Evolutionary conservation across 192 early-diverging fungal species (phyloP).

Genomic region (Rhizophlyctis rosea): DNA sequence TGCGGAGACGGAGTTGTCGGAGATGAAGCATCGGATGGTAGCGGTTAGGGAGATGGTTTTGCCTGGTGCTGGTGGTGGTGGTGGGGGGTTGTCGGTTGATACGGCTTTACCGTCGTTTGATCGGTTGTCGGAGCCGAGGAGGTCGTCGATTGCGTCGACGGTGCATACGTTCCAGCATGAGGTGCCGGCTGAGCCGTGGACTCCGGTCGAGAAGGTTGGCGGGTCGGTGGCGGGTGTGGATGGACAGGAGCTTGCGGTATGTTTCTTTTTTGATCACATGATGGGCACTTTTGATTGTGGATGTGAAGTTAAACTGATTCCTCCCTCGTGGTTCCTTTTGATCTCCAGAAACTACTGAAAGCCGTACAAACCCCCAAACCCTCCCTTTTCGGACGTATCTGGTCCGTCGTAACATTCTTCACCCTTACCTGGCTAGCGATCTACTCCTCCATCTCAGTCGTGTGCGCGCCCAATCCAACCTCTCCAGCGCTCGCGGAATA

Average conservation of each 20-base stretch:
- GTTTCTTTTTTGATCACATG: neutral
- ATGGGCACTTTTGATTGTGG: neutral
- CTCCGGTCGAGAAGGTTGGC: conserved; percentile 11
- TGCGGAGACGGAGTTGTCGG: neutral
- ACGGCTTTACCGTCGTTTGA: neutral
- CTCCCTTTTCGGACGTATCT: conserved; percentile 5
- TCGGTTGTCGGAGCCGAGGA: neutral
- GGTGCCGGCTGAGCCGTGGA: conserved; percentile 12
- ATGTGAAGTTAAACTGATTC: neutral
- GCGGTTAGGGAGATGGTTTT: conserved; percentile 4
- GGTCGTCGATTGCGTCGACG: neutral
- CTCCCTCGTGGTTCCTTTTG: neutral
- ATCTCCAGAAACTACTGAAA: conserved; percentile 13
- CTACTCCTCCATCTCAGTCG: conserved; percentile 30
- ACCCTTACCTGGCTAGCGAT: conserved; percentile 11
- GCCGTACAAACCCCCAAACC: conserved; percentile 6
- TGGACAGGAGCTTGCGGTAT: conserved; percentile 22
- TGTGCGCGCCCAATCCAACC: conserved; percentile 15
- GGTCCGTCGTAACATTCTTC: conserved; percentile 4
- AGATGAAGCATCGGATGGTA: conserved; percentile 2
- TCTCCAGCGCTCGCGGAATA: conserved; percentile 1
- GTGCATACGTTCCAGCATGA: neutral
- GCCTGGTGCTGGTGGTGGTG: neutral
- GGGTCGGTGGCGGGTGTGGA: conserved; percentile 12
- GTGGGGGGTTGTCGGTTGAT: neutral